Conservation (phyloP, 768 basidiomycete genomes). For the Tulasnella sp. region DNA sequence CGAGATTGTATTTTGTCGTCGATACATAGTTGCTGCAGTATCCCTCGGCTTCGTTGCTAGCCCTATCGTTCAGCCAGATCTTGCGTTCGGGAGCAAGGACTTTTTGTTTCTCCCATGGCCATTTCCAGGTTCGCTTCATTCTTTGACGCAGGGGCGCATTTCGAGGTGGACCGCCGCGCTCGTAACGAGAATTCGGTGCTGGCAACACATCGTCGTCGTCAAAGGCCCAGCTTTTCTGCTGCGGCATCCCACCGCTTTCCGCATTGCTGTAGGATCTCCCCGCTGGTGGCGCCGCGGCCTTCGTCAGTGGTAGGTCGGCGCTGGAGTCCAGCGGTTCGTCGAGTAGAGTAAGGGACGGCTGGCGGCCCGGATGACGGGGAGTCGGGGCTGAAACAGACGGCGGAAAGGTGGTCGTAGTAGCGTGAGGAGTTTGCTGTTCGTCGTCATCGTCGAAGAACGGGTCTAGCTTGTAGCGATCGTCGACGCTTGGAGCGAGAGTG, state of each 20-base stretch:
- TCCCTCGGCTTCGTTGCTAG: constrained; percentile 45
- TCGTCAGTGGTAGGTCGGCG: constrained; percentile 44
- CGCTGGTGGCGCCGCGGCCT: constrained; percentile 35
- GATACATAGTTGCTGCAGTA: constrained; percentile 76
- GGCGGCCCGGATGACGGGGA: neutral
- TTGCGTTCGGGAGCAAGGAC: constrained; percentile 61
- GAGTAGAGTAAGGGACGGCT: neutral
- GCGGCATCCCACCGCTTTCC: neutral
- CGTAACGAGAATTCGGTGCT: neutral
- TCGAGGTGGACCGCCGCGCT: constrained; percentile 13
- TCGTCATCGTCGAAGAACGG: constrained; percentile 81
- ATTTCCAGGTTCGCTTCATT: constrained; percentile 46
- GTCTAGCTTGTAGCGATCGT: constrained; percentile 47
- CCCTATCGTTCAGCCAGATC: constrained; percentile 68
- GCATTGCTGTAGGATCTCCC: neutral
- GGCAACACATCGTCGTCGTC: constrained; percentile 41
- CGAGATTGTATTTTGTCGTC: constrained; percentile 89
- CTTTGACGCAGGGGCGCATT: constrained; percentile 16
- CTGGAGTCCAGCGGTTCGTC: constrained; percentile 2
- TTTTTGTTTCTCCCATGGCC: constrained; percentile 72
- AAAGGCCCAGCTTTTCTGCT: constrained; percentile 62
- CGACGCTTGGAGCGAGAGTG: constrained; percentile 30
- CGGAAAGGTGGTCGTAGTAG: neutral
- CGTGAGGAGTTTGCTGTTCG: constrained; percentile 29
- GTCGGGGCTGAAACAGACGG: neutral